These are phyloP conservation scores for Chenopodium album DNA, from an alignment of 148 eudicot species.

Conservation along the genomic window DNA sequence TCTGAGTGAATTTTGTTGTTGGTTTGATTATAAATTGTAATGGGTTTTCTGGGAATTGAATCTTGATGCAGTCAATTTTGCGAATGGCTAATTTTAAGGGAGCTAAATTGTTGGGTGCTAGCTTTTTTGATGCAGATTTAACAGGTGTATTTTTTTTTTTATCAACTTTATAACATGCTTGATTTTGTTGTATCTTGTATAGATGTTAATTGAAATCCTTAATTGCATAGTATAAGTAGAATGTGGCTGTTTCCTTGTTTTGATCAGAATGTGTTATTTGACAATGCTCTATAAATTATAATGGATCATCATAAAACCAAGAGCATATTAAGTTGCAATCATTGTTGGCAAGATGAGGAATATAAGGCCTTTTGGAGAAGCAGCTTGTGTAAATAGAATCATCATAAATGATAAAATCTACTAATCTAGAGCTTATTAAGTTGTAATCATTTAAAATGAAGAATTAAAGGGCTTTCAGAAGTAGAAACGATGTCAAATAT, in stretches of 20 bases:
- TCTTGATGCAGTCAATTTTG: conserved; percentile 66
- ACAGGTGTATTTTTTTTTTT: conserved; percentile 52
- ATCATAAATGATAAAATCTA: too few species aligned
- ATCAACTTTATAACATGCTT: neutral
- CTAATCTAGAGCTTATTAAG: too few species aligned
- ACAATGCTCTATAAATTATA: neutral
- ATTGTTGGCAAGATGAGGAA: neutral
- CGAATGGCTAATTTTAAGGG: conserved; percentile 89
- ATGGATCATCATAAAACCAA: neutral
- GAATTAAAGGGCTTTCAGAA: too few species aligned
- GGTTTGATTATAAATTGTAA: too few species aligned
- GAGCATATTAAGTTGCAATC: neutral
- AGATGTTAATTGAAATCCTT: neutral
- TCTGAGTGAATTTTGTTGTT: too few species aligned
- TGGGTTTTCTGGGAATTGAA: neutral
- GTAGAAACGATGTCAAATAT: neutral
- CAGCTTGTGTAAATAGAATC: neutral
- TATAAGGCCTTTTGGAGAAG: neutral
- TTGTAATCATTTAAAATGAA: too few species aligned
- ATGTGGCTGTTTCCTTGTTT: neutral
- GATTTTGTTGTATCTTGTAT: neutral
- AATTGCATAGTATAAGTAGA: neutral
- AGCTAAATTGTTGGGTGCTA: conserved; percentile 86
- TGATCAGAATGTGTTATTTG: neutral
- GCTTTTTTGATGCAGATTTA: conserved; percentile 98